Base-by-base conservation (phyloP, 768 basidiomycete species). In the Hirschioporus abietinus region DNA sequence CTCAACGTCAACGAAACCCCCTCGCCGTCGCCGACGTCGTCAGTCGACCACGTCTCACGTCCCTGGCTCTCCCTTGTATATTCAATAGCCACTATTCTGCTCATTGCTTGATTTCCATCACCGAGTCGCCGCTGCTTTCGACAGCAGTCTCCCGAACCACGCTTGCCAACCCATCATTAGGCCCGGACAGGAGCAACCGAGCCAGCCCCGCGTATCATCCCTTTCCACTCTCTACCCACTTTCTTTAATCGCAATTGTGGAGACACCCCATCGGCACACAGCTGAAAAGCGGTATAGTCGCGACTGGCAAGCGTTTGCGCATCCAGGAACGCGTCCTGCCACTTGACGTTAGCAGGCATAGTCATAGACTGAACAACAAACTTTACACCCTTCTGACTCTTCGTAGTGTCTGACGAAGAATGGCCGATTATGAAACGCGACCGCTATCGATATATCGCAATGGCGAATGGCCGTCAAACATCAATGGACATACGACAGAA, bases 1-100 rank as follows among this genome's bases (percentile, higher is more conserved):
- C 83, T 99, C 36, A 98, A 99, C 76, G 94, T 96, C 34, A 96
- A 99, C 76, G 97, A 99, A 74, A 88, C 93, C 8, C 90, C 88
- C 26, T 95, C 42, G 42, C 42, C 42, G 42, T 52, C 42, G 42
- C 42, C 12, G 42, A 15, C 42, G 42, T 52, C 15, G 42, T 52
- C 42, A 12, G 42, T 20, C 42, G 42, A 52, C 42, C 20, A 52
- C 42, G 2, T 52, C 42, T 15, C 42, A 52, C 42, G 42, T 15
- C 20, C 12, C 20, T 15, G 15, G 12, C 42, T 15, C 20, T 5
- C 20, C 42, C 20, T 52, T 52, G 42, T 52, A 52, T 52, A 52
- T 52, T 20, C 12, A 3, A 6, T 20, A 15, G 12, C 42, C 42
- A 20, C 42, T 52, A 10, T 52, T 20, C 42, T 52, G 42, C 42